A percentile compares a stretch with the other conserved stretches of the same genome.
These are phyloP conservation scores for Ceratobasidium sp. DNA, from an alignment of 1,284 basidiomycete genomes.

Conservation along the genomic window DNA sequence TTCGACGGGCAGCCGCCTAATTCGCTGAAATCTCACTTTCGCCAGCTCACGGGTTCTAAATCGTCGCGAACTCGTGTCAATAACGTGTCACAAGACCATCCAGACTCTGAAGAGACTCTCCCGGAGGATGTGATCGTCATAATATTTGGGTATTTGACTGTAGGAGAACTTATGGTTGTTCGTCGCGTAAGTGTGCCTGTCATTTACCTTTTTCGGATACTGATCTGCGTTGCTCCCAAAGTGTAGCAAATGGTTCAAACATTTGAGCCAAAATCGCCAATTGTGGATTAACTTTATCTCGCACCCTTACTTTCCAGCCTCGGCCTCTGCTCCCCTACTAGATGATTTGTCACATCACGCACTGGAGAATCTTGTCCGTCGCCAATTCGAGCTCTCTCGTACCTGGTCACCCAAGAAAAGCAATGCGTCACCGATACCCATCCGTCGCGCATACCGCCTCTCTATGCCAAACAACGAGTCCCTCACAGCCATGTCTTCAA, in stretches of 20 bases:
- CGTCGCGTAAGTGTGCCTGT: slow-evolving; percentile 5
- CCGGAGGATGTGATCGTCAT: slow-evolving; percentile 38
- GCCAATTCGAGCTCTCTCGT: slow-evolving; percentile 34
- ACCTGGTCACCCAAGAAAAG: slow-evolving; percentile 27
- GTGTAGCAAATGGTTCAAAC: slow-evolving; percentile 37
- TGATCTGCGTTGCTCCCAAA: neutral
- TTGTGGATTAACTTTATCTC: slow-evolving; percentile 32
- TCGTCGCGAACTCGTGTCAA: neutral
- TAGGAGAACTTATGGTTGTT: slow-evolving; percentile 25
- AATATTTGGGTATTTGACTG: slow-evolving; percentile 21
- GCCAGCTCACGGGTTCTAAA: neutral
- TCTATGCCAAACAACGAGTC: slow-evolving; percentile 41
- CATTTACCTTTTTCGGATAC: neutral
- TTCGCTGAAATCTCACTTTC: neutral
- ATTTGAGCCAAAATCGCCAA: slow-evolving; percentile 22
- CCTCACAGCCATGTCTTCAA: slow-evolving; percentile 39
- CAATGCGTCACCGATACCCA: neutral
- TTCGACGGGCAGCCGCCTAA: neutral
- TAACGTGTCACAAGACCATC: neutral
- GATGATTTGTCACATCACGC: neutral
- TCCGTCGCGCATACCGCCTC: slow-evolving; percentile 2
- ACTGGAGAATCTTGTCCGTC: slow-evolving; percentile 27
- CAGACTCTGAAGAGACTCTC: neutral
- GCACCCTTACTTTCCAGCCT: slow-evolving; percentile 18
- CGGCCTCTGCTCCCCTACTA: neutral